A percentile compares a stretch with the other conserved stretches of the same genome.
phyloP scores from a whole-genome alignment of 2,329 filamentous ascomycete species.

The Phyllosticta paracitricarpa region DNA sequence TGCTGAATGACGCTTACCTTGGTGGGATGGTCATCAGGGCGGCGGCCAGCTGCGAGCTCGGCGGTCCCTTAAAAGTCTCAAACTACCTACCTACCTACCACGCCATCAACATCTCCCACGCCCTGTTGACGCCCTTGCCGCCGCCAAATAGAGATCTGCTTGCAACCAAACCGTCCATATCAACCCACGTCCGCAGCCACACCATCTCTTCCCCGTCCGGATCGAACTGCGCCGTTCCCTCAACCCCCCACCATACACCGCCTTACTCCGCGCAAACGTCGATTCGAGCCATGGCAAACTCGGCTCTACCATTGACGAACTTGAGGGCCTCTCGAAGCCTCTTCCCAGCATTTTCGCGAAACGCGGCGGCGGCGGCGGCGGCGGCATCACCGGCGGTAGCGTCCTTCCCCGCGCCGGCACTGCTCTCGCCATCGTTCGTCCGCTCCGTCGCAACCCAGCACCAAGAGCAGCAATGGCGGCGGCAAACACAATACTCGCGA shows the following conservation, averaged over 20 bases:
- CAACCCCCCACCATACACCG: neutral
- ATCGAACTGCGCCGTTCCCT: neutral
- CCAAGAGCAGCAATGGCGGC: neutral
- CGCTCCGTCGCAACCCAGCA: neutral
- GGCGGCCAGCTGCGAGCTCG: constrained; percentile 5
- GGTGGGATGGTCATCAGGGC: neutral
- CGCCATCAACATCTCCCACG: neutral
- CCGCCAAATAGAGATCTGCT: neutral
- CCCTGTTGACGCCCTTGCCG: neutral
- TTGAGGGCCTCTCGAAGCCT: neutral
- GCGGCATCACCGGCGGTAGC: neutral
- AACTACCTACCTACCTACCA: neutral
- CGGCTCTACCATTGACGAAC: neutral
- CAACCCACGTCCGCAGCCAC: neutral
- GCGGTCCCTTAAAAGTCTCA: neutral
- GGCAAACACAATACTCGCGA: neutral
- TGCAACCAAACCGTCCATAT: neutral
- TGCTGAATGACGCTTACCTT: neutral
- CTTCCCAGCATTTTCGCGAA: constrained; percentile 6
- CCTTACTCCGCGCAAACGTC: neutral
- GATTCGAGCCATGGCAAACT: constrained; percentile 18
- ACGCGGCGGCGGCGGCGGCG: neutral
- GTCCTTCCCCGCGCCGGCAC: neutral
- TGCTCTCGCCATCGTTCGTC: neutral
- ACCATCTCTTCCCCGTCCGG: neutral